Base-by-base conservation (phyloP, 2,329 filamentous ascomycete genomes). In the Thielaviopsis ethacetica region DNA sequence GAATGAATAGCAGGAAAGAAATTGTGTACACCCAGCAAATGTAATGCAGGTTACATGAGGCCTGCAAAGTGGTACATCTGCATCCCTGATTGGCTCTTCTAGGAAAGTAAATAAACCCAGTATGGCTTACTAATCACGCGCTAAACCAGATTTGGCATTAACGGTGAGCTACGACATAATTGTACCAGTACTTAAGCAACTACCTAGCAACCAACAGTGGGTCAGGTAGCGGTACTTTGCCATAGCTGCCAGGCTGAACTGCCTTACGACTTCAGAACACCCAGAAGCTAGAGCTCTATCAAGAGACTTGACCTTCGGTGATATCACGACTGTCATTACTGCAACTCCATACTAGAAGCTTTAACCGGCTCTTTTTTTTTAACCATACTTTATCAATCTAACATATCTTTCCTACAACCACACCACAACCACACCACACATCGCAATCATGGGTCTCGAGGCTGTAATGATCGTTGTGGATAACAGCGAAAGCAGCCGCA, bases 391-490 rank as follows among this genome's bases (percentile, higher is more conserved):
- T 21, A 10, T n/a, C 7, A 26, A 13, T 38, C 6, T 21, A 51
- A 17, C 27, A 44, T 44, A 30, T 57, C 51, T 60, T 47, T 41
- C 54, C 59, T 44, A 59, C 27, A 47, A 61, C 52, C 57, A 30
- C 61, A 56, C 53, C 38, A 59, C 27, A 47, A 61, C 52, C 57
- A 30, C 61, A 56, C 53, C 38, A 62, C 30, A 24, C 58, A 57
- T 72, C 72, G 74, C 72, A 83, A 91, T 79, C 69, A 98, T 98
- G 93, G 88, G 85, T 75, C 85, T 98, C 74, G 93, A 98, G 84
- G 94, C 93, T 76, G 94, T 95, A 63, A 97, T 98, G 91, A 88
- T 98, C 73, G 85, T 97, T 80, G 89, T 97, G 68, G 93, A 98
- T 81, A 98, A 97, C 80, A 96, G 91, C 77, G 93, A 98, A 77